Conservation (phyloP, 306 rosid genomes). For the Argentina anserina region DNA sequence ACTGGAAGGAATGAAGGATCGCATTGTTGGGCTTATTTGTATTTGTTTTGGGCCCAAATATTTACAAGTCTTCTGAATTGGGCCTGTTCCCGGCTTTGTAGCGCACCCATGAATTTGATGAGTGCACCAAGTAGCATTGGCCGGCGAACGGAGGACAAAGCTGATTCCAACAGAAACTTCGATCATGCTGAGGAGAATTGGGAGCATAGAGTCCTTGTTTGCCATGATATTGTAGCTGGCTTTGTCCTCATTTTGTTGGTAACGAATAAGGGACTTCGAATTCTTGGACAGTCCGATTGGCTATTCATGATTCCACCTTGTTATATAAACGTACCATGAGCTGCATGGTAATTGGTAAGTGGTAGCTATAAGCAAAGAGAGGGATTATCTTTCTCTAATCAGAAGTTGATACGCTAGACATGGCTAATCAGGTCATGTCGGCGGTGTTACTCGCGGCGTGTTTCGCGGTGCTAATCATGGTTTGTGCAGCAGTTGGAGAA, state of each 20-base stretch:
- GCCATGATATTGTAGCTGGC: neutral
- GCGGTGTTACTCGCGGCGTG: conserved; percentile 25
- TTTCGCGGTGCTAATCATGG: conserved; percentile 30
- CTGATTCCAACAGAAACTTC: neutral
- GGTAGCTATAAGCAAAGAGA: neutral
- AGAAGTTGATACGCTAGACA: neutral
- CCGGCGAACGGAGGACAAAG: neutral
- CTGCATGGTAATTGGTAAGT: neutral
- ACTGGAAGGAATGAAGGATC: neutral
- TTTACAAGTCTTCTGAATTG: neutral
- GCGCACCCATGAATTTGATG: neutral
- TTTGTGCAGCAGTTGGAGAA: conserved; percentile 23
- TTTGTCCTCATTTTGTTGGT: neutral
- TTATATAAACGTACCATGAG: neutral
- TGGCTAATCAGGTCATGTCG: conserved; percentile 37
- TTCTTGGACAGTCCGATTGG: neutral
- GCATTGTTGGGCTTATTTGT: neutral
- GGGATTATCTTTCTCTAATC: neutral
- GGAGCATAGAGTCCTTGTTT: neutral
- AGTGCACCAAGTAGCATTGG: neutral
- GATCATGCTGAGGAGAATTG: neutral
- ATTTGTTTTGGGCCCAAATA: neutral
- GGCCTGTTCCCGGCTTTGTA: neutral
- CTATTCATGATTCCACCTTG: neutral
- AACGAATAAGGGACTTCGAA: neutral